Base-by-base conservation (phyloP, 345 rosid species). In the Corchorus olitorius region DNA sequence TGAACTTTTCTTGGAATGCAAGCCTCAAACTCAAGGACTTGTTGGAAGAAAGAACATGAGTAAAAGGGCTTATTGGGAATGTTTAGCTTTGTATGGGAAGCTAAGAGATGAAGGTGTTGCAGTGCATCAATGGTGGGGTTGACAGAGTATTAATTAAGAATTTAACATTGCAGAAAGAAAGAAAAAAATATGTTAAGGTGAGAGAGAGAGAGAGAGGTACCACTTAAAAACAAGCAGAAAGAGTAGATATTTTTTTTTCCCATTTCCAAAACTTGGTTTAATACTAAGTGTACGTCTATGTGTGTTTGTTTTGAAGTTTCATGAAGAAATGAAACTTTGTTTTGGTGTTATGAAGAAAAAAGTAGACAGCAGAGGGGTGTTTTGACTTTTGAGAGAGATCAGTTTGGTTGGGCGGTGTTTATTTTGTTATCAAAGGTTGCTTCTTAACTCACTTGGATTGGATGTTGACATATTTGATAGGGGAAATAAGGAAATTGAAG, bases 111-210 rank as follows among this genome's bases (percentile, higher is more conserved):
- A 88, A 78, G 93, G 94, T 66, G 81, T 91, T 79, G 98, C 92
- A 4, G 92, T 89, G 75, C 97, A 91, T 80, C 97, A 90, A 83
- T 90, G 94, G 94, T 89, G 93, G 97, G 90, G 91, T 86, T 90
- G 77, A 85, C 41, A 48, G 70, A 64, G 5, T 71, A 27, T 27
- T 27, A 27, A 27, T 27, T 63, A 78, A 55, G 70, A 46, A 14
- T 50, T 39, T 35, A 16, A 15, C 8, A 35, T 3, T 70, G 75
- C 73, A 77, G 72, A 81, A 45, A 75, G 70, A 50, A 67, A 37
- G 63, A n/a, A 53, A 27, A 50, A 20, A 77, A 59, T 35, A 8
- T 35, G 59, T 73, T 22, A 48, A 33, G 5, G 43, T 6, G 43
- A 74, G 78, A 17, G 52, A 52, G 20, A 62, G 56, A 17, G 77